Evolutionary conservation across 2,329 filamentous ascomycete species (phyloP).

Genomic region (Ophiostoma angusticollis): DNA sequence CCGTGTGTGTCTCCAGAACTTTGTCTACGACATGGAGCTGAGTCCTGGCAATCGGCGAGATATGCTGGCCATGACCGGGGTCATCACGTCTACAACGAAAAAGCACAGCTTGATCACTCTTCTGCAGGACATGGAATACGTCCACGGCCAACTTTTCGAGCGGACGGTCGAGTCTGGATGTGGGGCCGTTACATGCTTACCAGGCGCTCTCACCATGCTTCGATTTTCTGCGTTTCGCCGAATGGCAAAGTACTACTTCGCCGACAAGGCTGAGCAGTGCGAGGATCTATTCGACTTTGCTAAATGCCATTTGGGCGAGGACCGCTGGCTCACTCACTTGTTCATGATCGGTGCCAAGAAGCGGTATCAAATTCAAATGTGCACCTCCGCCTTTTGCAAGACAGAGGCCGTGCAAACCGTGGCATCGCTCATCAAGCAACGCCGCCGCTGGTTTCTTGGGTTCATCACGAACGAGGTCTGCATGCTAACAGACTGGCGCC

Average conservation of each 20-base stretch:
- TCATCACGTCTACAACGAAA: conserved; percentile 87
- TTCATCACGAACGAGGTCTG: conserved; percentile 98
- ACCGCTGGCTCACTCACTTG: conserved; percentile 91
- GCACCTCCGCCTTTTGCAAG: conserved; percentile 95
- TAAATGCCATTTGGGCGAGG: conserved; percentile 89
- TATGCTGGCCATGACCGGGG: conserved; percentile 95
- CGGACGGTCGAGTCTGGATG: conserved; percentile 90
- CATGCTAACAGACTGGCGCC: conserved; percentile 87
- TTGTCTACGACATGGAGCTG: conserved; percentile 97
- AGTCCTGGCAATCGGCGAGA: conserved; percentile 83
- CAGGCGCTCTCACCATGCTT: conserved; percentile 87
- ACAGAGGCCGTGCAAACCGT: conserved; percentile 92
- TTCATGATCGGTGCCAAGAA: conserved; percentile 97
- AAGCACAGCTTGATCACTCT: conserved; percentile 83
- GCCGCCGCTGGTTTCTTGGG: conserved; percentile 89
- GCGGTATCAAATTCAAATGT: conserved; percentile 93
- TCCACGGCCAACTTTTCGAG: conserved; percentile 93
- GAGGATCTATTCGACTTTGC: conserved; percentile 94
- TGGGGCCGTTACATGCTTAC: conserved; percentile 86
- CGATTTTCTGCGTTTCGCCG: conserved; percentile 91
- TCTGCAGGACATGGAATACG: conserved; percentile 95
- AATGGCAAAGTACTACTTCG: conserved; percentile 98
- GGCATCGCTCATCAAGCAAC: conserved; percentile 76
- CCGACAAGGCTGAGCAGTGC: conserved; percentile 89
- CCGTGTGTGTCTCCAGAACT: conserved; percentile 84